Base-by-base conservation (phyloP, 179 eudicot genomes). In the Nepenthes alata region DNA sequence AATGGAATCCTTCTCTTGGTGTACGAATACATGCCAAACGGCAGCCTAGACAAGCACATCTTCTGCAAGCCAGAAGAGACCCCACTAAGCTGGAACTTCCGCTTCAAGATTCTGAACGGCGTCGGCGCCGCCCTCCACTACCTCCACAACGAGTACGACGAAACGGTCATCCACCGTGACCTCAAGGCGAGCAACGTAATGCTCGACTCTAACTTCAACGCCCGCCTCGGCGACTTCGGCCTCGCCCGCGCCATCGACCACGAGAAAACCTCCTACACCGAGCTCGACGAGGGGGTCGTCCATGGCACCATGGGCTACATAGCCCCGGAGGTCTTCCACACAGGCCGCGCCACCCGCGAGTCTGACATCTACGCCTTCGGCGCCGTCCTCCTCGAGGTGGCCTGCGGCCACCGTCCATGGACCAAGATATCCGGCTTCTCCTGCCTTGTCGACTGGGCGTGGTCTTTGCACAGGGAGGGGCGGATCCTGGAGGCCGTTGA, bases 321-420 rank as follows among this genome's bases (percentile, higher is more conserved):
- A 2, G 96, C 97, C 2, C 97, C 97, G 0, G 97, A 91, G 70
- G 84, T 89, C 77, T 88, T 84, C 81, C 89, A 77, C 76, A 91
- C 91, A 0, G 91, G 95, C 45, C 82, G 75, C 48, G 96, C 97
- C 13, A 82, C 95, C 3, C 75, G 80, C 48, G 88, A 83, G 47
- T 82, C 89, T 0, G 96, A 91, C 37, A 72, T 86, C 1, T 91
- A 82, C 38, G 96, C 86, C 0, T 86, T 88, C 6, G 96, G 96
- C 0, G 95, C 84, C 0, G 84, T 89, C 0, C 44, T 84, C 38
- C 60, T 91, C n/a, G 98, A 88, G 58, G 88, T 86, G 0, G 85
- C 81, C 0, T 80, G 85, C 25, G 96, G 97, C 0, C 73, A 62
- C 2, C 74, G 88, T 8, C 90, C 98, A 0, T 85, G 90, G 63